phyloP scores from a whole-genome alignment of 2,329 filamentous ascomycete genomes.

The Monosporascus sp. region DNA sequence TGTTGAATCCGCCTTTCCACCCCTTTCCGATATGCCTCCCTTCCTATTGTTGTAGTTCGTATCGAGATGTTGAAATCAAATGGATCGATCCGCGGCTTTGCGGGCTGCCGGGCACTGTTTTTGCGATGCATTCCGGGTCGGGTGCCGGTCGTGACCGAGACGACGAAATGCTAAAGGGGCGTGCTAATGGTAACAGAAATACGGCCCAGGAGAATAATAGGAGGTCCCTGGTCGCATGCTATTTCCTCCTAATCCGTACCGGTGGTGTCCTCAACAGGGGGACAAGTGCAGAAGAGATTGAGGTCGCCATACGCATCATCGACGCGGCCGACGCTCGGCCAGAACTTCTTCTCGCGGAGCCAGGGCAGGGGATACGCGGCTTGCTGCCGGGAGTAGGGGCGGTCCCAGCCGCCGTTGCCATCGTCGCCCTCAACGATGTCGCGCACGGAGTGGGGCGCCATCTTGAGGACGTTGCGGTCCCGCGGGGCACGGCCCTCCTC shows the following conservation, averaged over 20 bases:
- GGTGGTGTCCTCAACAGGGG: conserved; percentile 67
- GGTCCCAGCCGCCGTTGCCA: conserved; percentile 62
- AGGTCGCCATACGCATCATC: conserved; percentile 89
- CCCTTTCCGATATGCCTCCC: no score
- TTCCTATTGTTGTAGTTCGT: no score
- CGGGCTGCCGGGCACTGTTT: no score
- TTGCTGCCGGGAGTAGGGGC: conserved; percentile 74
- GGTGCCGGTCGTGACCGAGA: no score
- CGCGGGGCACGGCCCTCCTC: conserved; percentile 73
- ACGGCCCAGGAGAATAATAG: no score
- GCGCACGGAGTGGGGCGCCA: conserved; percentile 77
- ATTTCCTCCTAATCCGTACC: conserved; percentile 9
- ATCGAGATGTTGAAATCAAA: no score
- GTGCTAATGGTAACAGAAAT: no score
- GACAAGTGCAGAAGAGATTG: conserved; percentile 93
- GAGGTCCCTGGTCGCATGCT: no score
- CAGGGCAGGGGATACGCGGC: conserved; percentile 83
- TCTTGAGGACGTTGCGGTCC: conserved; percentile 80
- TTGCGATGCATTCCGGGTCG: no score
- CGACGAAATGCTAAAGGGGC: no score
- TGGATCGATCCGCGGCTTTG: no score
- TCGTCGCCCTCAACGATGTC: conserved; percentile 66
- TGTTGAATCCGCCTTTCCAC: no score
- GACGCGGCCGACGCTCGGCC: conserved; percentile 80
- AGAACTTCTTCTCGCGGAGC: conserved; percentile 94